A percentile compares a stretch with the other conserved stretches of the same genome.
Evolutionary conservation across 1,284 basidiomycete genomes (phyloP).

Genomic region (Apiotrichum gracile): DNA sequence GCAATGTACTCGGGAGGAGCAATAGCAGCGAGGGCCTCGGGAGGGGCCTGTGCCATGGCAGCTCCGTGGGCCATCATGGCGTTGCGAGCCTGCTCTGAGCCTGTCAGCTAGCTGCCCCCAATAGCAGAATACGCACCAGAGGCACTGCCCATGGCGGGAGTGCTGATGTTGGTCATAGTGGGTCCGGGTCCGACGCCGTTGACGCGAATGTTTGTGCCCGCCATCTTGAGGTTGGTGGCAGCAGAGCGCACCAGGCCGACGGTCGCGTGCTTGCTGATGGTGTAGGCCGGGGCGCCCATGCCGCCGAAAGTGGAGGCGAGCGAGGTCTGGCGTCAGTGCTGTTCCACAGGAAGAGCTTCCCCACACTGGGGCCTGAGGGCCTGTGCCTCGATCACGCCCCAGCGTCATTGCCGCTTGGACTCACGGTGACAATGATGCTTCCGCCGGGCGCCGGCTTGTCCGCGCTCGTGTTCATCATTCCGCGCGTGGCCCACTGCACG

Average conservation of each 20-base stretch:
- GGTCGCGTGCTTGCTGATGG: slow-evolving; percentile 11
- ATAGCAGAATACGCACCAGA: slow-evolving; percentile 5
- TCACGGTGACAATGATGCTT: slow-evolving; percentile 14
- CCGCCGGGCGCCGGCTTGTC: slow-evolving; percentile 11
- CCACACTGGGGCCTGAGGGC: not conserved
- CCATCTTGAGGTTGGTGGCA: slow-evolving; percentile 9
- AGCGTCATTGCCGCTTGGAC: not conserved
- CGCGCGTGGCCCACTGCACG: slow-evolving; percentile 13
- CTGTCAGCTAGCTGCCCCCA: not conserved
- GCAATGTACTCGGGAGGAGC: slow-evolving; percentile 6
- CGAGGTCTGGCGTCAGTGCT: slow-evolving; percentile 5
- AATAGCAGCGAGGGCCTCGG: slow-evolving; percentile 2
- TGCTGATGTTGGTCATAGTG: slow-evolving; percentile 3
- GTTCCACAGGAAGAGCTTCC: not conserved
- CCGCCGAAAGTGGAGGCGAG: slow-evolving; percentile 8
- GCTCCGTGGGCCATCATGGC: not conserved
- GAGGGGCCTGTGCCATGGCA: not conserved
- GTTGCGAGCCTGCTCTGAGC: not conserved
- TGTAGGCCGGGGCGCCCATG: slow-evolving; percentile 14
- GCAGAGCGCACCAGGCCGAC: slow-evolving; percentile 12
- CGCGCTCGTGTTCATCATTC: slow-evolving; percentile 10
- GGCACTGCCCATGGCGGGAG: slow-evolving; percentile 6
- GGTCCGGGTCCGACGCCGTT: slow-evolving; percentile 14
- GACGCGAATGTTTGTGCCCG: slow-evolving; percentile 9
- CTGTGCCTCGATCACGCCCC: not conserved